Evolutionary conservation across 768 basidiomycete species (phyloP), one percentile per base, ranked within the genome.

Genomic region (Termitomyces sp.): DNA sequence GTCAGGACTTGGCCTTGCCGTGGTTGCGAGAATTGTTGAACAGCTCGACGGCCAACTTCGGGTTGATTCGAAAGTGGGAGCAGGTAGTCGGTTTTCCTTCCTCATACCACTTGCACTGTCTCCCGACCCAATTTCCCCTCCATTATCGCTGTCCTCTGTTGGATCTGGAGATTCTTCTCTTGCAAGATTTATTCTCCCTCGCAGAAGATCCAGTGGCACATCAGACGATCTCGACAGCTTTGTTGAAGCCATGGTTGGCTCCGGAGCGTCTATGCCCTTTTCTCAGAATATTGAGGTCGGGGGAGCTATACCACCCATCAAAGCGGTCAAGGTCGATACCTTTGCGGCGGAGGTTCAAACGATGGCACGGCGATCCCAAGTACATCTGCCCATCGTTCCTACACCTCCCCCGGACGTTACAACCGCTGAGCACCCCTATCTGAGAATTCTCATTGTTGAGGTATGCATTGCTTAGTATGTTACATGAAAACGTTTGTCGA

Each of bases 1-100:
- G 31, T 20, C 36, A 76, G 88, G 89, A 5, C 76, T 92, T 13
- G 90, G 90, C 3, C 73, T 91, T 29, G 90, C 91, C 3, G 86
- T 91, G 6, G 90, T 92, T 11, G 88, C 88, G 0, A 77, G 89
- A 15, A 89, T 91, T 39, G 86, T 91, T 3, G 84, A 86, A 60
- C 89, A 89, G 57, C 76, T 91, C 1, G 85, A 83, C 0, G 91
- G 90, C 3, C 89, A 89, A 65, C 77, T 94, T 2, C 82, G 87
- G 6, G 89, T 90, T 3, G 87, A 91, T 54, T 91, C 88, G 0
- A 77, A 80, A 48, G 73, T 82, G n/a, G 76, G 74, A 42, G 68
- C 78, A 61, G 91, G 90, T 9, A 87, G 86, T 32, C 76, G 77
- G 4, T 91, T 92, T 71, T 88, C 85, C 1, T 85, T 87, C 68